Base-by-base conservation (phyloP, 108 stramenopile genomes). In the Cyclotella kingstonii region DNA sequence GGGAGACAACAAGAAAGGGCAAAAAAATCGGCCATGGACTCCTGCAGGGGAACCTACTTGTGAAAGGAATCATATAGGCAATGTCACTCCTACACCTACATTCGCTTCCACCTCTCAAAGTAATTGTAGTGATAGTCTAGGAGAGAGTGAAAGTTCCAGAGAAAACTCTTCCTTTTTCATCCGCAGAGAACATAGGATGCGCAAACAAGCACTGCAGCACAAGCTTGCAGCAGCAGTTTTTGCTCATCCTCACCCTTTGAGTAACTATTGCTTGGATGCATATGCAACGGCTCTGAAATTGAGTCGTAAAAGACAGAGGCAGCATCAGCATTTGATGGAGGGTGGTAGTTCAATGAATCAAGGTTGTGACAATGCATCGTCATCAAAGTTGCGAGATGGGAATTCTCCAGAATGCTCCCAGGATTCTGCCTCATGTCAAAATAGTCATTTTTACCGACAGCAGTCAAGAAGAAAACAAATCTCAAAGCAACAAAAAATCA, bases 261-360 rank as follows among this genome's bases (percentile, higher is more conserved):
- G 85, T n/a, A 52, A 41, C 21, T 93, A 81, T 67, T 90, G 89
- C 48, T 36, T 86, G n/a, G 83, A 86, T 40, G 87, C 86, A 4
- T 85, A 83, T 52, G 43, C 70, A 5, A 82, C 81, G 2, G 89
- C 88, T 0, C 36, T 63, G 31, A 79, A 83, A 23, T 66, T 88
- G 49, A 72, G 59, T 35, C 53, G 43, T 30, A 50, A 63, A 21
- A 34, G 70, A 9, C 70, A 56, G 23, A 42, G 25, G 33, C 51
- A 42, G 35, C 68, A 42, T n/a, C 44, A 34, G 34, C n/a, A n/a
- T n/a, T n/a, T n/a, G n/a, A n/a, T n/a, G n/a, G n/a, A n/a, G n/a
- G n/a, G n/a, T n/a, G n/a, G n/a, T n/a, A n/a, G n/a, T n/a, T n/a
- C n/a, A n/a, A n/a, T n/a, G n/a, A n/a, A n/a, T n/a, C n/a, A n/a